Evolutionary conservation across 805 yeast genomes (phyloP).

Genomic region (Schwanniomyces occidentalis): DNA sequence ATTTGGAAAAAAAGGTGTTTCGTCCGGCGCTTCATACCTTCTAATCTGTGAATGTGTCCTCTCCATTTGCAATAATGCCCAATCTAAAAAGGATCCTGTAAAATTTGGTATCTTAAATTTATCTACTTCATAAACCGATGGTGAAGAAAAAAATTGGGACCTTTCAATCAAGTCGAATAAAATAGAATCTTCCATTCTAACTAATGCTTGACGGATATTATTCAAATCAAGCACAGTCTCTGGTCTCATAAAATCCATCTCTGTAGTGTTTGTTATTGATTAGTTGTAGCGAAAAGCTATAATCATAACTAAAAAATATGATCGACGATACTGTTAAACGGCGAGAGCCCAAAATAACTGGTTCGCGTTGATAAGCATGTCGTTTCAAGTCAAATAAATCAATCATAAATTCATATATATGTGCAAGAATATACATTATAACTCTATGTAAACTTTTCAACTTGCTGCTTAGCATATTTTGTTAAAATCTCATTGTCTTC

Average conservation of each 20-base stretch:
- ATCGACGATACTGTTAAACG: too few species aligned
- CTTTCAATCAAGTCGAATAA: constrained; percentile 91
- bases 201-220: constrained; percentile 81
- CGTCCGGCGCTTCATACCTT: constrained; percentile 93
- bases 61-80: constrained; percentile 79
- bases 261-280: too few species aligned
- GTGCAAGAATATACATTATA: background rate
- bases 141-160: constrained; percentile 78
- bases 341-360: too few species aligned
- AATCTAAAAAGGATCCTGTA: constrained; percentile 82
- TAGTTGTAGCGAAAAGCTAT: too few species aligned
- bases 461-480: constrained; percentile 32
- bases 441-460: constrained; percentile 14
- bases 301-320: too few species aligned
- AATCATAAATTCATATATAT: too few species aligned
- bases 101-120: constrained; percentile 64
- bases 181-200: constrained; percentile 95
- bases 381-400: too few species aligned
- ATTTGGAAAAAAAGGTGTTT: constrained; percentile 82
- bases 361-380: too few species aligned
- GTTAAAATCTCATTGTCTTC: constrained; percentile 32
- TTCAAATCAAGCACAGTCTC: constrained; percentile 75
- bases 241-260: constrained; percentile 83
- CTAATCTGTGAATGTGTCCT: constrained; percentile 66
- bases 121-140: constrained; percentile 66